Evolutionary conservation across 441 rosid genomes (phyloP).

Genomic region (Metrosideros polymorpha): DNA sequence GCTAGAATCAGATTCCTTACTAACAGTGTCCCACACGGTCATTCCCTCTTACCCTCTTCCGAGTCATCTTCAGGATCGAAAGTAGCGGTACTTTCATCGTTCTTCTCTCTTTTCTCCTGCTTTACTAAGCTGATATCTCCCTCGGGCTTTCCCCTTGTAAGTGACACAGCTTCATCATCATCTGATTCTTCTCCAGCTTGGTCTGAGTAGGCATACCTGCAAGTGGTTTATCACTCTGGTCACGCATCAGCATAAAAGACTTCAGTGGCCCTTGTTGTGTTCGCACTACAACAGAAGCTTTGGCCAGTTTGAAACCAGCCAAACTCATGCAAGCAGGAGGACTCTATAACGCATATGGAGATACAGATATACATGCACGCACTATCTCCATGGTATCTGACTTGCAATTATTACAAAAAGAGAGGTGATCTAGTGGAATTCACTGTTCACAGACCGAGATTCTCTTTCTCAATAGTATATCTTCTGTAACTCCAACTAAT

Average conservation of each 20-base stretch:
- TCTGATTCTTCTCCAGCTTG: constrained; percentile 56
- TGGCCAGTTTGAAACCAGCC: neutral
- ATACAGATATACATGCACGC: neutral
- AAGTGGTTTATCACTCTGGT: neutral
- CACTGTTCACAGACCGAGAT: neutral
- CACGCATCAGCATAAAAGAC: neutral
- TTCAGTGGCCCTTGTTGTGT: neutral
- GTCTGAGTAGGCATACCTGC: constrained; percentile 86
- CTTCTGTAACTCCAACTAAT: neutral
- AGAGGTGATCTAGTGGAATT: neutral
- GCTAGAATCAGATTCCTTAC: neutral
- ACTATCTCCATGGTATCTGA: neutral
- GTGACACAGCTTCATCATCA: constrained; percentile 61
- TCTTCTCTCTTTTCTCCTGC: constrained; percentile 33
- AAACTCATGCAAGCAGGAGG: neutral
- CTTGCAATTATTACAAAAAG: neutral
- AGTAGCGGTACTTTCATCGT: constrained; percentile 3
- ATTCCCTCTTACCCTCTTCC: constrained; percentile 83
- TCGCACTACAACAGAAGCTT: neutral
- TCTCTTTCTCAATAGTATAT: neutral
- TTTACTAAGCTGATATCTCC: constrained; percentile 64
- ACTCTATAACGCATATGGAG: neutral
- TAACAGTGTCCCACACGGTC: constrained; percentile 1
- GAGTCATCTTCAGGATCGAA: constrained; percentile 38
- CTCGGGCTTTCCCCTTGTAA: constrained; percentile 49